Conservation (phyloP, 2,329 filamentous ascomycete genomes). For the Penicillium sp. region DNA sequence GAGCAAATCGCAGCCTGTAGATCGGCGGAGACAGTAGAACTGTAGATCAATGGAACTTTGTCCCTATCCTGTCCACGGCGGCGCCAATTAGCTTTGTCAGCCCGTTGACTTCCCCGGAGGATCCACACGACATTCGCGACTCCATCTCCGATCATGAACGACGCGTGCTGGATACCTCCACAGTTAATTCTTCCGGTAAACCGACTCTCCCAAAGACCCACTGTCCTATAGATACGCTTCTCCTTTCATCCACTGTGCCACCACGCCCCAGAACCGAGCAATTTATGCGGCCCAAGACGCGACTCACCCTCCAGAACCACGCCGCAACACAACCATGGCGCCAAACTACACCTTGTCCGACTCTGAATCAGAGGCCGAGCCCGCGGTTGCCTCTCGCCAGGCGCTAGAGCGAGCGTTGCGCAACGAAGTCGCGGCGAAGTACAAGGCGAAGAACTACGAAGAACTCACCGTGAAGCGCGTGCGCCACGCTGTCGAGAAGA, state of each 20-base stretch:
- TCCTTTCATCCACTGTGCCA: background rate
- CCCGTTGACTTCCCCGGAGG: too few species aligned
- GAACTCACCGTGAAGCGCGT: slow-evolving; percentile 61
- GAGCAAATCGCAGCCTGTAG: too few species aligned
- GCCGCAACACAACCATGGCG: slow-evolving; percentile 27
- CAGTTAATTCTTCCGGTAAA: background rate
- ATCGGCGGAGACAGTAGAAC: too few species aligned
- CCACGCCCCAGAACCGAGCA: background rate
- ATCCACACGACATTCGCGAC: background rate
- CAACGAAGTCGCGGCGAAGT: slow-evolving; percentile 40
- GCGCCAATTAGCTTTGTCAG: too few species aligned
- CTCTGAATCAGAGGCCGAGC: slow-evolving; percentile 30
- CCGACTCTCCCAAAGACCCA: background rate
- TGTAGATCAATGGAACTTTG: too few species aligned
- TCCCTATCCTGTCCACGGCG: too few species aligned
- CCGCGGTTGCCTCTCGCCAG: slow-evolving; percentile 33
- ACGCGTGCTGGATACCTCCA: background rate
- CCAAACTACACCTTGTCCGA: slow-evolving; percentile 36
- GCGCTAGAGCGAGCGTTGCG: slow-evolving; percentile 43
- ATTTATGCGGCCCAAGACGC: background rate
- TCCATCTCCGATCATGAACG: background rate
- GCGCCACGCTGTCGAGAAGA: slow-evolving; percentile 54
- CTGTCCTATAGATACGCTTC: background rate
- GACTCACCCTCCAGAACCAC: background rate
- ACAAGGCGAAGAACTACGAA: slow-evolving; percentile 46